These are phyloP conservation scores for Solanum dulcamara DNA, from an alignment of 257 asterid genomes.

Conservation along the genomic window DNA sequence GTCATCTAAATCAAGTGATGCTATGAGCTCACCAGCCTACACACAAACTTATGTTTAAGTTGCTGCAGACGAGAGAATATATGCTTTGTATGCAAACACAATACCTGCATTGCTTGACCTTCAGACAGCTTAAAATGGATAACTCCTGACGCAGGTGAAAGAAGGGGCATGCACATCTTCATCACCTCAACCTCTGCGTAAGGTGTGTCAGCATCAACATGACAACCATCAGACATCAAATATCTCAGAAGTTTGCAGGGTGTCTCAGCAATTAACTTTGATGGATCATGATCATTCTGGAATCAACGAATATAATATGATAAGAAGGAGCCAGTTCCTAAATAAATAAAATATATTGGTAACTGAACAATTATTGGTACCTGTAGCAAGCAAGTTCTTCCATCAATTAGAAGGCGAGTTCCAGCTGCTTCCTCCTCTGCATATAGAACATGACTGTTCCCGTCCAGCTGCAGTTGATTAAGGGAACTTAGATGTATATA, in stretches of 20 bases:
- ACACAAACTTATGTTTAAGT: slow-evolving; percentile 1
- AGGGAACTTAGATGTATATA: slow-evolving; percentile 1
- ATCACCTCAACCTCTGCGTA: slow-evolving; percentile 98
- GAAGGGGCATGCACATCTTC: slow-evolving; percentile 99
- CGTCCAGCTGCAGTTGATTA: slow-evolving; percentile 55
- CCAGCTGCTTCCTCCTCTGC: slow-evolving; percentile 99
- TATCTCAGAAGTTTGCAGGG: slow-evolving; percentile 83
- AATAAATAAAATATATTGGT: not conserved
- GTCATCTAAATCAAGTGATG: slow-evolving; percentile 91
- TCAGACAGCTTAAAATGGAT: slow-evolving; percentile 81
- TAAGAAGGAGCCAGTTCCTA: not conserved
- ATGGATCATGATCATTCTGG: slow-evolving; percentile 98
- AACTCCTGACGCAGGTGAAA: slow-evolving; percentile 91
- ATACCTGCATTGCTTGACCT: slow-evolving; percentile 99
- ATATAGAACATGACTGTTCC: slow-evolving; percentile 89
- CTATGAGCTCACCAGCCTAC: slow-evolving; percentile 97
- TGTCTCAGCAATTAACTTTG: slow-evolving; percentile 93
- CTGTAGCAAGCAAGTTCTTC: slow-evolving; percentile 99
- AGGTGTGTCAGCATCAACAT: slow-evolving; percentile 89
- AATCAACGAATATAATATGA: not conserved
- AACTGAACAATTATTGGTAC: slow-evolving; percentile 18
- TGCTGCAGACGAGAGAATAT: not conserved
- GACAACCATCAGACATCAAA: slow-evolving; percentile 66
- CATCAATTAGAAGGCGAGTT: slow-evolving; percentile 97
- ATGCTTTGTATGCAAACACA: not conserved